Percentiles rank a stretch among this genome's conserved stretches.
These are phyloP conservation scores for thale cress (Arabidopsis thaliana) DNA, from an alignment of 345 rosid species.

Conservation along the genomic window TAIR10.1 NC_003070.9:27653501-27654000, in stretches of 20 bases:
- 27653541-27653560: slow-evolving; percentile 72
- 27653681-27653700: not conserved
- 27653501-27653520: slow-evolving; percentile 90
- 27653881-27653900: slow-evolving; percentile 27
- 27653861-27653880: slow-evolving; percentile 57
- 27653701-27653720: not conserved
- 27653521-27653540: slow-evolving; percentile 92
- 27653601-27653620: slow-evolving; percentile 76
- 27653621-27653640: slow-evolving; percentile 64
- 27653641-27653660: not conserved
- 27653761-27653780: slow-evolving; percentile 82
- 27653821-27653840: slow-evolving; percentile 68
- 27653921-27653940: slow-evolving; percentile 23
- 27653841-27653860: slow-evolving; percentile 73
- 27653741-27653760: slow-evolving; percentile 78
- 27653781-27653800: slow-evolving; percentile 86
- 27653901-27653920: not conserved
- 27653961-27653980: not conserved
- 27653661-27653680: not conserved
- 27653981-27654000: not conserved
- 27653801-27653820: slow-evolving; percentile 82
- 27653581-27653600: slow-evolving; percentile 78
- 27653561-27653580: slow-evolving; percentile 77
- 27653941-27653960: not conserved
- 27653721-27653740: slow-evolving; percentile 73